Percentiles rank a stretch among this genome's conserved stretches.
phyloP scores from a whole-genome alignment of 441 rosid genomes.

The Arabidopsis hybrid region DNA sequence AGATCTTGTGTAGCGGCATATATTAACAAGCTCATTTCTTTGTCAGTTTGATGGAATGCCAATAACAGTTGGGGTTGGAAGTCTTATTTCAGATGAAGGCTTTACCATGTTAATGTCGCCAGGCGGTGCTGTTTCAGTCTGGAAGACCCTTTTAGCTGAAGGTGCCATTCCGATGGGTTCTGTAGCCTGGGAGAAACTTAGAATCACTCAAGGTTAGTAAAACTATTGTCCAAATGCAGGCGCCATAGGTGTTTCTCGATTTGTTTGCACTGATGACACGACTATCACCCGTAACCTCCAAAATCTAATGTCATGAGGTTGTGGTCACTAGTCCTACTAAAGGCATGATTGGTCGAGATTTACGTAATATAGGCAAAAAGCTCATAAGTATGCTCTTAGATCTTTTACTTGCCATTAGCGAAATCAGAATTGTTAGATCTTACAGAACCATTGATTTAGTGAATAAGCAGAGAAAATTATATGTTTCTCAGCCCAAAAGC shows the following conservation, averaged over 20 bases:
- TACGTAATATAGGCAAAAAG: background rate
- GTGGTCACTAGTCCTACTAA: background rate
- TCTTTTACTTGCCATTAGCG: background rate
- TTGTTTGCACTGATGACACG: background rate
- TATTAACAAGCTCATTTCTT: constrained; percentile 19
- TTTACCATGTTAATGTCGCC: constrained; percentile 76
- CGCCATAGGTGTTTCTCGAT: background rate
- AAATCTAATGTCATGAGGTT: constrained; percentile 7
- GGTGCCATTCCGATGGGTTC: constrained; percentile 90
- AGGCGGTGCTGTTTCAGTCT: constrained; percentile 69
- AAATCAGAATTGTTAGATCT: background rate
- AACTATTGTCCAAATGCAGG: constrained; percentile 1
- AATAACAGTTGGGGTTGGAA: constrained; percentile 77
- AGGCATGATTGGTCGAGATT: constrained; percentile 2
- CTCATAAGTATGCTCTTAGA: constrained; percentile 5
- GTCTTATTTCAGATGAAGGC: constrained; percentile 69
- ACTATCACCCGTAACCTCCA: background rate
- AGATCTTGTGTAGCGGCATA: constrained; percentile 1
- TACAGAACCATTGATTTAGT: background rate
- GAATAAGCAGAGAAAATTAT: background rate
- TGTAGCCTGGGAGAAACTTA: constrained; percentile 87
- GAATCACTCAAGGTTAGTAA: constrained; percentile 69
- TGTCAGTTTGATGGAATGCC: constrained; percentile 81
- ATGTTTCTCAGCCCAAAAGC: constrained; percentile 28
- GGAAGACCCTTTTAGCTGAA: constrained; percentile 73